phyloP scores from a whole-genome alignment of 208 protist species.

The Angomonas ambiguus region DNA sequence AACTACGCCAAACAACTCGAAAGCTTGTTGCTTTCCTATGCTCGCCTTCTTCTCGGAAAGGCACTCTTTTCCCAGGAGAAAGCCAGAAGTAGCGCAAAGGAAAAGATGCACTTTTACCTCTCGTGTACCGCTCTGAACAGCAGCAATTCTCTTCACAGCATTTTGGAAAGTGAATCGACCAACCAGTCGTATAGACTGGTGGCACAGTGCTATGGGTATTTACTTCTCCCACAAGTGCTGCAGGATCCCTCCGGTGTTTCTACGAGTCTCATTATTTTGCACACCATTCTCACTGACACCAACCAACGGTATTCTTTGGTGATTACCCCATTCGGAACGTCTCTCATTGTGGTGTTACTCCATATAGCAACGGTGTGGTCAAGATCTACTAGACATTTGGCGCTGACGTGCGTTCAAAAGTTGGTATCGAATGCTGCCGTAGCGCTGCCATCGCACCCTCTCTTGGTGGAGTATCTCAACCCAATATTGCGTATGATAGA shows the following conservation, averaged over 20 bases:
- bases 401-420: slow-evolving; percentile 69
- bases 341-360: slow-evolving; percentile 55
- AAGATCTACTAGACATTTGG: slow-evolving; percentile 55
- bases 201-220: slow-evolving; percentile 42
- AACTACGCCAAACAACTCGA: slow-evolving; percentile 58
- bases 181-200: slow-evolving; percentile 36
- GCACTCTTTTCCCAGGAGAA: slow-evolving; percentile 46
- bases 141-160: slow-evolving; percentile 21
- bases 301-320: slow-evolving; percentile 26
- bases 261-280: slow-evolving; percentile 42
- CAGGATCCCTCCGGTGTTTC: slow-evolving; percentile 35
- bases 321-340: slow-evolving; percentile 36
- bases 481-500: slow-evolving; percentile 72
- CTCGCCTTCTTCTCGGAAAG: slow-evolving; percentile 66
- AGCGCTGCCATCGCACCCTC: slow-evolving; percentile 51
- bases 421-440: slow-evolving; percentile 45
- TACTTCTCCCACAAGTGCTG: slow-evolving; percentile 33
- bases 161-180: slow-evolving; percentile 39
- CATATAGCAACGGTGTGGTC: slow-evolving; percentile 62
- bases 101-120: slow-evolving; percentile 42
- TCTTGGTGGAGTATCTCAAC: slow-evolving; percentile 45
- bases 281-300: slow-evolving; percentile 31
- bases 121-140: slow-evolving; percentile 61
- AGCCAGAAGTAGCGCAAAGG: slow-evolving; percentile 29
- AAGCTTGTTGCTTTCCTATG: slow-evolving; percentile 69